Conservation (phyloP, 768 basidiomycete genomes). For the Kwoniella sp. region DNA sequence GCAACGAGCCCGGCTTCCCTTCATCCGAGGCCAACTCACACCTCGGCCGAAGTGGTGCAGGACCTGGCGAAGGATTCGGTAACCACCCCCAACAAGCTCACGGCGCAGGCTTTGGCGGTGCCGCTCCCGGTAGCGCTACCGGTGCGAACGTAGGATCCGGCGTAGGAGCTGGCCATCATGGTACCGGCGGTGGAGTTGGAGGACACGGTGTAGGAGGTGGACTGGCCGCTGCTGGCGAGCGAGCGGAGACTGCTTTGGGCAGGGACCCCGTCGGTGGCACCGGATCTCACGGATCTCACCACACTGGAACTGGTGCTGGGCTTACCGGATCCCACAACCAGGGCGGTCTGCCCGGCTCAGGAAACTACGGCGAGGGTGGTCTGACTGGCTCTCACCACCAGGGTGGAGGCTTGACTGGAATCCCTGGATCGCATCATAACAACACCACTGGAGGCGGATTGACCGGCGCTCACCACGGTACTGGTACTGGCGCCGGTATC, state of each 20-base stretch:
- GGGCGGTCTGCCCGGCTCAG: not conserved
- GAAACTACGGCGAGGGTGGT: not conserved
- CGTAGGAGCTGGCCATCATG: not conserved
- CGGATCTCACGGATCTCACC: not conserved
- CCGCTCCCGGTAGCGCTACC: not conserved
- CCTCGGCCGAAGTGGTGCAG: not conserved
- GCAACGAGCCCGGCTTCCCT: constrained; percentile 1
- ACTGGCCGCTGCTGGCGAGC: not conserved
- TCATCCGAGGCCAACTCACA: not conserved
- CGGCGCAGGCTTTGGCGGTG: constrained; percentile 1
- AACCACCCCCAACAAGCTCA: constrained; percentile 5
- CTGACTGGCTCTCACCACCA: not conserved
- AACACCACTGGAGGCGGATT: too few relatives aligned
- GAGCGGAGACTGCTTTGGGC: not conserved
- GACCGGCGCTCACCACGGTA: too few relatives aligned
- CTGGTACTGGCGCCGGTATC: not conserved
- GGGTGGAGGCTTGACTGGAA: not conserved
- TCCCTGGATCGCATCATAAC: too few relatives aligned
- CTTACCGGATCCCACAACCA: not conserved
- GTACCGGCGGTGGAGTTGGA: not conserved
- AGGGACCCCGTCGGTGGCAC: not conserved
- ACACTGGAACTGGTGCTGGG: not conserved
- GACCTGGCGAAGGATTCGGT: constrained; percentile 7
- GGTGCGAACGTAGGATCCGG: not conserved
- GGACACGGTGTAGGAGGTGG: constrained; percentile 1